phyloP scores from a whole-genome alignment of 345 rosid species.

The Orychophragmus violaceus region DNA sequence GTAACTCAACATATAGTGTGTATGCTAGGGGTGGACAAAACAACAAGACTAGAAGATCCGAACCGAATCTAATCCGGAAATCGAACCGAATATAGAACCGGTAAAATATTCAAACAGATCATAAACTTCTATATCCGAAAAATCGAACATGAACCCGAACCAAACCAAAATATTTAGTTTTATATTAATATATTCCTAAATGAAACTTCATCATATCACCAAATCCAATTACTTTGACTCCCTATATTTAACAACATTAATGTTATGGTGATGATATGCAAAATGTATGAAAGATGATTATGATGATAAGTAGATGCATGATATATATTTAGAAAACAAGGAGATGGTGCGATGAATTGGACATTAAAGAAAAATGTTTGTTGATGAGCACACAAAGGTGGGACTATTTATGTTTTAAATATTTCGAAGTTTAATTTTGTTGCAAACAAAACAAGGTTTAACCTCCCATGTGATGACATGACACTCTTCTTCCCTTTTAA shows the following conservation, averaged over 20 bases:
- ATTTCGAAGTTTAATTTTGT: constrained; percentile 10
- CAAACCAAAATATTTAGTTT: neutral
- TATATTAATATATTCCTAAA: neutral
- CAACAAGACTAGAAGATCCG: no score
- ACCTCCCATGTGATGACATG: constrained; percentile 34
- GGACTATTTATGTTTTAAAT: constrained; percentile 26
- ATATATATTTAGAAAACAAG: constrained; percentile 17
- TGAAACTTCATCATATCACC: neutral
- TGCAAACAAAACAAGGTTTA: constrained; percentile 13
- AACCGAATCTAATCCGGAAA: no score
- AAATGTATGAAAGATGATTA: neutral
- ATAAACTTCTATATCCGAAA: no score
- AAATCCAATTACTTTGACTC: neutral
- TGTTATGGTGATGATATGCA: constrained; percentile 3
- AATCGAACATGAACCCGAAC: no score
- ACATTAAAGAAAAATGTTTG: constrained; percentile 28
- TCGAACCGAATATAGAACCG: no score
- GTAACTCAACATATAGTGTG: constrained; percentile 7
- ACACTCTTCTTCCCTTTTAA: constrained; percentile 24
- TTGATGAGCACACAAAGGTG: constrained; percentile 26
- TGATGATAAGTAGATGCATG: constrained; percentile 16
- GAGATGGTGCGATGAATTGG: constrained; percentile 30
- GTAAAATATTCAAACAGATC: no score
- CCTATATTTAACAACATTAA: no score
- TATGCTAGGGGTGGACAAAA: no score